These are phyloP conservation scores for Ophiostoma angusticollis DNA, from an alignment of 2,329 filamentous ascomycete genomes.

Conservation along the genomic window DNA sequence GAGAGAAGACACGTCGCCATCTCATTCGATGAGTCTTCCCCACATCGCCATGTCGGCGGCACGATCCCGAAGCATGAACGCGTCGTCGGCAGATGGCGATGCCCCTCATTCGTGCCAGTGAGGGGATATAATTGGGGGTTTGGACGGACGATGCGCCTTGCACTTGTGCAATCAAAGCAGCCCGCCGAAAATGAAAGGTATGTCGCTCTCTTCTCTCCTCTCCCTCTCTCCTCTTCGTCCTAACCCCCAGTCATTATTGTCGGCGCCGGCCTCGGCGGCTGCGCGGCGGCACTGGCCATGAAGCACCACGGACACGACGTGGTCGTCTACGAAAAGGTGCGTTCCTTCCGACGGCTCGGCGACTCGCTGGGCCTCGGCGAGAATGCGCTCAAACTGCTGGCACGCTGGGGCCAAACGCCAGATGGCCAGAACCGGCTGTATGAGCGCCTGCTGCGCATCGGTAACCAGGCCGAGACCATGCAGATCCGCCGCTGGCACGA, in stretches of 20 bases:
- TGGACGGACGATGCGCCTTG: too few species aligned
- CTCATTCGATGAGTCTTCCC: too few species aligned
- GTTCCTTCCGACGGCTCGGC: slow-evolving; percentile 29
- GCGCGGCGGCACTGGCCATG: slow-evolving; percentile 33
- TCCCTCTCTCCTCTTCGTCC: background rate
- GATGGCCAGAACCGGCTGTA: slow-evolving; percentile 20
- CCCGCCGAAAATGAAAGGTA: background rate
- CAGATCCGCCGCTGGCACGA: slow-evolving; percentile 35
- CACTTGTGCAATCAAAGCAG: background rate
- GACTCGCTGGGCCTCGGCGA: slow-evolving; percentile 33
- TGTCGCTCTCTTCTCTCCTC: too few species aligned
- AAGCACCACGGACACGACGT: slow-evolving; percentile 32
- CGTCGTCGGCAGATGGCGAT: background rate
- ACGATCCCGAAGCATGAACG: slow-evolving; percentile 1
- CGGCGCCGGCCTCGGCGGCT: slow-evolving; percentile 36
- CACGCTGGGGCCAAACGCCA: slow-evolving; percentile 35
- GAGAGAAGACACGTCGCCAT: too few species aligned
- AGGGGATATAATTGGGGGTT: too few species aligned
- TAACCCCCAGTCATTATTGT: slow-evolving; percentile 29
- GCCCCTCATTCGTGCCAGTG: background rate
- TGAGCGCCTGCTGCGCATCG: slow-evolving; percentile 28
- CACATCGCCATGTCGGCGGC: slow-evolving; percentile 1
- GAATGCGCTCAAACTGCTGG: slow-evolving; percentile 32
- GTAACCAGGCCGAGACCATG: slow-evolving; percentile 34
- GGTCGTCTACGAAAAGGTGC: slow-evolving; percentile 31